Evolutionary conservation across 768 basidiomycete genomes (phyloP).

Genomic region (Boletellus emodensis): DNA sequence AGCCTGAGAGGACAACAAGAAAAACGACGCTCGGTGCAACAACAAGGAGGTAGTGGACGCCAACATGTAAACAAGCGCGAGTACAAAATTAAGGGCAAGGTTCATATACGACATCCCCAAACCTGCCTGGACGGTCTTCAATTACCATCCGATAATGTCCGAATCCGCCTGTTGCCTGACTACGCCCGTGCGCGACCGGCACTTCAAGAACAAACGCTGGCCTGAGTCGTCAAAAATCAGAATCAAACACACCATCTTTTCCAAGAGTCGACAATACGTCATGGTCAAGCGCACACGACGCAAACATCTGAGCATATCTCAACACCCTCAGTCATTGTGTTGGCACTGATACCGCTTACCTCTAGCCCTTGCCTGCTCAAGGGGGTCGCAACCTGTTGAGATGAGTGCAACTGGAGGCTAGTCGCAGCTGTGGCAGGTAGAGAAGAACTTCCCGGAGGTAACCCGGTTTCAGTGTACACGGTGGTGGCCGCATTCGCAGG

Average conservation of each 20-base stretch:
- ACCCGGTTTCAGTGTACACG: background rate
- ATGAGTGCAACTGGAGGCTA: background rate
- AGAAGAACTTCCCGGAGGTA: background rate
- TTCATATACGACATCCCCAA: background rate
- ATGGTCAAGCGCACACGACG: slow-evolving; percentile 36
- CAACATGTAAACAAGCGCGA: slow-evolving; percentile 2
- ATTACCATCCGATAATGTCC: background rate
- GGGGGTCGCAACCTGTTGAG: background rate
- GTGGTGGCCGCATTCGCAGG: background rate
- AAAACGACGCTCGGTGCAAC: background rate
- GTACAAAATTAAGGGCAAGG: background rate
- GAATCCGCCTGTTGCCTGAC: background rate
- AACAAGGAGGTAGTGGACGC: background rate
- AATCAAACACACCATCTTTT: slow-evolving; percentile 27
- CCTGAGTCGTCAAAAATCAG: slow-evolving; percentile 20
- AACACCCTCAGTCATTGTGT: background rate
- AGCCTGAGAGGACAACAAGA: background rate
- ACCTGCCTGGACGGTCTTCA: background rate
- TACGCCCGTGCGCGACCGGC: background rate
- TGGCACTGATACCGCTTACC: slow-evolving; percentile 9
- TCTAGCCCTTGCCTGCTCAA: slow-evolving; percentile 20
- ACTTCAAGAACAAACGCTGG: too few species aligned
- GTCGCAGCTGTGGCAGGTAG: background rate
- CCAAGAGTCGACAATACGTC: slow-evolving; percentile 33
- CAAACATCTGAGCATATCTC: slow-evolving; percentile 26